Evolutionary conservation across 345 rosid species (phyloP).

Genomic region (Eutrema yunnanense): DNA sequence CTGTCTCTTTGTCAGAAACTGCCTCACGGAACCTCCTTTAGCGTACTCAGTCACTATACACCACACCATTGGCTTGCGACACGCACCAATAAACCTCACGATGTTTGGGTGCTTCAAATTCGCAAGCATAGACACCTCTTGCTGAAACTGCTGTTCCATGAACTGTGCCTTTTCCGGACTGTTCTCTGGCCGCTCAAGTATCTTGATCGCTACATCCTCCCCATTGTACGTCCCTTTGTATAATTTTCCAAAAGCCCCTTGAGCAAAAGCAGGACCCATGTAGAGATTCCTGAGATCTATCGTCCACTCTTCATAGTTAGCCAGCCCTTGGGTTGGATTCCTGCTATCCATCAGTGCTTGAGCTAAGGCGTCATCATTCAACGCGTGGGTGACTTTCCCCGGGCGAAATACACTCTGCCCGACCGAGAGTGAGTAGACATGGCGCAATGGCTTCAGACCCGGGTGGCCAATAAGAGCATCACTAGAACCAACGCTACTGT

Average conservation of each 20-base stretch:
- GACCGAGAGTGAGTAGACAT: slow-evolving; percentile 32
- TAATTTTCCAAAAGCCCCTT: slow-evolving; percentile 56
- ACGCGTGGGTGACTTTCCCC: slow-evolving; percentile 31
- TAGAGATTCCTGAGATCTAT: slow-evolving; percentile 45
- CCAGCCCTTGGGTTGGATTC: slow-evolving; percentile 44
- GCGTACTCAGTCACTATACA: slow-evolving; percentile 42
- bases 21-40: slow-evolving; percentile 36
- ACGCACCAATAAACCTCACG: slow-evolving; percentile 34
- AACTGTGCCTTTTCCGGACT: slow-evolving; percentile 27
- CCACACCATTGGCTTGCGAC: slow-evolving; percentile 39
- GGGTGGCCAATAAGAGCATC: slow-evolving; percentile 59
- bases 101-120: slow-evolving; percentile 34
- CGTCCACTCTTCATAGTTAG: slow-evolving; percentile 52
- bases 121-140: slow-evolving; percentile 35
- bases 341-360: slow-evolving; percentile 48
- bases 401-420: slow-evolving; percentile 51
- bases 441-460: slow-evolving; percentile 38
- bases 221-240: slow-evolving; percentile 40
- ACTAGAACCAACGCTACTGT: slow-evolving; percentile 57
- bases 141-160: slow-evolving; percentile 41
- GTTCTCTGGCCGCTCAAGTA: slow-evolving; percentile 34
- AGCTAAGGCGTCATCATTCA: slow-evolving; percentile 47
- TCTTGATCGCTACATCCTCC: slow-evolving; percentile 39
- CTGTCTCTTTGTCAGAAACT: slow-evolving; percentile 32
- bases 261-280: slow-evolving; percentile 55